Evolutionary conservation across 2,329 filamentous ascomycete genomes (phyloP), one percentile per base, ranked within the genome.

Genomic region (Penicillium sp.): DNA sequence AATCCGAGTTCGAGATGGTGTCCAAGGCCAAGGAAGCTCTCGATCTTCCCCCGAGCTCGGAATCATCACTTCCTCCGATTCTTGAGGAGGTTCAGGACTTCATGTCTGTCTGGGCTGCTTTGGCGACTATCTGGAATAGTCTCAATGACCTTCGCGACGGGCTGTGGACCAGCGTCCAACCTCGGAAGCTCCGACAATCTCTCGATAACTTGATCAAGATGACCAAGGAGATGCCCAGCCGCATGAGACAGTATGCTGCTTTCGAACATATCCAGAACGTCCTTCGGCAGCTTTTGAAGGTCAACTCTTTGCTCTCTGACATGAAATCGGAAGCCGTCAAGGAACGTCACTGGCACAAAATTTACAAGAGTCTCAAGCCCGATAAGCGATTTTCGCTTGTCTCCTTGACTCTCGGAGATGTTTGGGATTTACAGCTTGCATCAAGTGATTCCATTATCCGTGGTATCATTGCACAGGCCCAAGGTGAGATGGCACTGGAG

Each of bases 201-300:
- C 85, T 99, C 42, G 92, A 99, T 64, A 86, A 87, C 40, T 80
- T 97, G 45, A 89, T 97, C 69, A 95, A 95, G 76, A 95, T 95
- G 81, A 97, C 91, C 30, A 97, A 95, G 74, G 92, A 97, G 55
- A 97, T 99, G 93, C 93, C 95, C 0, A 95, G 90, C 71, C 86
- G 93, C 52, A 97, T 99, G 92, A 86, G 95, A 53, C 95, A 99
- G 66, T 99, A 99, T 70, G 92, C 95, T 60, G 95, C 95, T n/a
- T 99, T 99, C 67, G 95, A 99, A 71, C 92, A 99, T 65, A 90
- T 99, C 33, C 95, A 99, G 68, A 89, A 83, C 56, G 88, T 95
- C 27, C 81, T 99, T 34, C 87, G 90, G 37, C 86, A 91, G 54
- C 80, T 95, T 41, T 79, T 96, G 56, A 97, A 95, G 69, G 89